These are phyloP conservation scores for Cytospora piceae DNA, from an alignment of 2,329 filamentous ascomycete genomes.

Conservation along the genomic window DNA sequence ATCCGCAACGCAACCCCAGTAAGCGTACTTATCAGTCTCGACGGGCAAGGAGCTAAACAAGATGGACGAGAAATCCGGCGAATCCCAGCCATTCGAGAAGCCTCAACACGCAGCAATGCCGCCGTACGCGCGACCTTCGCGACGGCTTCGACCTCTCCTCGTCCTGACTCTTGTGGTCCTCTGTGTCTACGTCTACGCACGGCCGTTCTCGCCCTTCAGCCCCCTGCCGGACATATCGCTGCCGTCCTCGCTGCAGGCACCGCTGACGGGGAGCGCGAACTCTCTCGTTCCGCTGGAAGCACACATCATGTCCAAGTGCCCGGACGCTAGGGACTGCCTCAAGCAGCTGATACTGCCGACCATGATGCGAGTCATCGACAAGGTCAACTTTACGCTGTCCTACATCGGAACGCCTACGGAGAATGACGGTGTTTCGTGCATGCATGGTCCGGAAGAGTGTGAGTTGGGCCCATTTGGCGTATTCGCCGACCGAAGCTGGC, in stretches of 20 bases:
- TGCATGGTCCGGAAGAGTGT: constrained; percentile 85
- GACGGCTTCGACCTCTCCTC: constrained; percentile 26
- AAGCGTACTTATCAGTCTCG: not conserved
- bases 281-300: constrained; percentile 77
- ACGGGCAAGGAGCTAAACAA: not conserved
- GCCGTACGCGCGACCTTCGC: constrained; percentile 17
- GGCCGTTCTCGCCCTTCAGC: constrained; percentile 21
- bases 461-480: constrained; percentile 29
- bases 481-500: not conserved
- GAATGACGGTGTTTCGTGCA: constrained; percentile 85
- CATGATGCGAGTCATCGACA: constrained; percentile 80
- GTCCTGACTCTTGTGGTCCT: constrained; percentile 23
- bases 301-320: constrained; percentile 97
- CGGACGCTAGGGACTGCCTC: constrained; percentile 85
- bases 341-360: constrained; percentile 78
- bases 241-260: constrained; percentile 20
- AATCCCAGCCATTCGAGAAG: constrained; percentile 9
- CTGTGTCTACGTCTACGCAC: constrained; percentile 27
- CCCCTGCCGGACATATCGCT: constrained; percentile 28
- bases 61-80: constrained; percentile 28
- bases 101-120: constrained; percentile 16
- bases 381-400: constrained; percentile 88
- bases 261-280: constrained; percentile 6
- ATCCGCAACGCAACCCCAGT: not conserved
- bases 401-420: constrained; percentile 83